These are phyloP conservation scores for Clonostachys solani DNA, from an alignment of 2,329 filamentous ascomycete genomes.

Conservation along the genomic window DNA sequence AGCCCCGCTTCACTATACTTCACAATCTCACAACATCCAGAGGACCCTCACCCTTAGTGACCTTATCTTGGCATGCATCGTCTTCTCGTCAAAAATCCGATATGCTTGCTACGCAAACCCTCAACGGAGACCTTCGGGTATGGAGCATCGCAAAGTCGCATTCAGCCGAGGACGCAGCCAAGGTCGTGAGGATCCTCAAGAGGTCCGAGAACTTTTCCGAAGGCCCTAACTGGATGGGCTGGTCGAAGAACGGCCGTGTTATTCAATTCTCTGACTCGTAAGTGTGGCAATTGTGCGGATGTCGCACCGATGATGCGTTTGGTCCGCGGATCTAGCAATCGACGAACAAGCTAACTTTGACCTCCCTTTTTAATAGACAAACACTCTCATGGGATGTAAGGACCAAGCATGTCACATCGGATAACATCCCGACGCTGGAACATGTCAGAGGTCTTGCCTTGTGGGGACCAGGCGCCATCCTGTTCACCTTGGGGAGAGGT, in stretches of 20 bases:
- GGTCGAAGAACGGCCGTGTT: slow-evolving; percentile 97
- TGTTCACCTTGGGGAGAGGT: slow-evolving; percentile 87
- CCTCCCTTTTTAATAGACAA: slow-evolving; percentile 50
- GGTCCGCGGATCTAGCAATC: slow-evolving; percentile 42
- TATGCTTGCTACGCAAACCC: slow-evolving; percentile 91
- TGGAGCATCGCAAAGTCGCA: slow-evolving; percentile 92
- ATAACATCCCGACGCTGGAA: slow-evolving; percentile 80
- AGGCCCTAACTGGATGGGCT: slow-evolving; percentile 92
- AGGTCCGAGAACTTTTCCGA: slow-evolving; percentile 67
- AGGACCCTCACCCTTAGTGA: slow-evolving; percentile 81
- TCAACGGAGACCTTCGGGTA: slow-evolving; percentile 87
- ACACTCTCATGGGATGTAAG: slow-evolving; percentile 95
- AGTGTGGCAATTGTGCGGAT: slow-evolving; percentile 30
- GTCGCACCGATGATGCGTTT: slow-evolving; percentile 13
- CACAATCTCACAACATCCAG: slow-evolving; percentile 86
- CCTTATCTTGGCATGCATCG: slow-evolving; percentile 91
- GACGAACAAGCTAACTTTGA: slow-evolving; percentile 24
- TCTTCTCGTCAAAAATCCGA: slow-evolving; percentile 95
- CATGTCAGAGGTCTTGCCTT: slow-evolving; percentile 78
- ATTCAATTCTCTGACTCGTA: slow-evolving; percentile 90
- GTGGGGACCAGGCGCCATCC: slow-evolving; percentile 82
- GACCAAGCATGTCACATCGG: slow-evolving; percentile 94
- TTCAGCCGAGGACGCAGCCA: slow-evolving; percentile 69
- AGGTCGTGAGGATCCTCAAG: slow-evolving; percentile 84
- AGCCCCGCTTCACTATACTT: slow-evolving; percentile 89